Conservation (phyloP, 768 basidiomycete species). For the Tephrocybe sp. region DNA sequence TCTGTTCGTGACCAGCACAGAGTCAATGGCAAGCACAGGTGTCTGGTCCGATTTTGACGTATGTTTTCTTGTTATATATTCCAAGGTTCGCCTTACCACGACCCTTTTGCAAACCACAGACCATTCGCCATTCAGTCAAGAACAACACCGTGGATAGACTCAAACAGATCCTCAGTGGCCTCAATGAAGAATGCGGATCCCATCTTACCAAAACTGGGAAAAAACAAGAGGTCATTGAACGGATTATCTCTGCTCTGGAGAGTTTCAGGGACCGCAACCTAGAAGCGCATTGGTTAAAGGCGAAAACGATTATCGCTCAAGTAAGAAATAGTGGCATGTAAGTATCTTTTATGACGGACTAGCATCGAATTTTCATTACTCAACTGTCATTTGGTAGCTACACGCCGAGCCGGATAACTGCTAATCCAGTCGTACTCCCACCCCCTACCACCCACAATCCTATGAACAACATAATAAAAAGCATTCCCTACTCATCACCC, state of each 20-base stretch:
- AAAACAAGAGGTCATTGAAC: conserved; percentile 85
- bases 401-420: conserved; percentile 16
- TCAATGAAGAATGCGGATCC: conserved; percentile 76
- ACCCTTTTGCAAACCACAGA: conserved; percentile 34
- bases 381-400: conserved; percentile 14
- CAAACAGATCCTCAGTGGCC: conserved; percentile 73
- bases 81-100: no score
- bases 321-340: conserved; percentile 66
- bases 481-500: conserved; percentile 24
- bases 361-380: background rate
- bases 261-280: conserved; percentile 54
- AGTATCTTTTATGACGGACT: conserved; percentile 31
- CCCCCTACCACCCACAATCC: conserved; percentile 18
- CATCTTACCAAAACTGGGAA: conserved; percentile 74
- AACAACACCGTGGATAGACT: conserved; percentile 83
- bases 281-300: conserved; percentile 67
- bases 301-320: conserved; percentile 63
- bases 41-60: conserved; percentile 78
- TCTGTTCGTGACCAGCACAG: conserved; percentile 2
- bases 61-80: no score
- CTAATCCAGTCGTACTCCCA: conserved; percentile 17
- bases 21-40: conserved; percentile 60
- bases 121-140: conserved; percentile 66
- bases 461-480: conserved; percentile 27
- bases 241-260: conserved; percentile 60